Evolutionary conservation across 306 rosid genomes (phyloP).

Genomic region (Geum urbanum): DNA sequence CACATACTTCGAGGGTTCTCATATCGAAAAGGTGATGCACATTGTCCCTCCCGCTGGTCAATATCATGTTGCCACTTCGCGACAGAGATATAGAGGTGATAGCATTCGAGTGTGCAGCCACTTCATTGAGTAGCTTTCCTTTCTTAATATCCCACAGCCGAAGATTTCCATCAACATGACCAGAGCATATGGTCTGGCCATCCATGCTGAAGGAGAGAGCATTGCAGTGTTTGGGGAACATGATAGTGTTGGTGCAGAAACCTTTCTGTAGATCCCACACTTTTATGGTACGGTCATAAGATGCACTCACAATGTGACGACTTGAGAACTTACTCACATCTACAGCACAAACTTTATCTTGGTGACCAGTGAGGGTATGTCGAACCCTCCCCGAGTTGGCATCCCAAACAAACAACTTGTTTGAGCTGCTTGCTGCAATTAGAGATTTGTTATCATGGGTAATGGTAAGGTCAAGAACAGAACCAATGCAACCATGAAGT

Average conservation of each 20-base stretch:
- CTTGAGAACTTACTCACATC: constrained; percentile 87
- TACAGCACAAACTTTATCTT: constrained; percentile 93
- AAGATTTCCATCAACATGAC: constrained; percentile 93
- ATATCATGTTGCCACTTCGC: constrained; percentile 64
- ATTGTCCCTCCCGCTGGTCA: constrained; percentile 97
- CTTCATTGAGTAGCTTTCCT: constrained; percentile 80
- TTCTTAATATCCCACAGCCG: constrained; percentile 85
- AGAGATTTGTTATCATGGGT: constrained; percentile 84
- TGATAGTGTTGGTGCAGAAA: constrained; percentile 85
- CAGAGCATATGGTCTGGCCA: constrained; percentile 84
- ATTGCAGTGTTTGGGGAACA: constrained; percentile 79
- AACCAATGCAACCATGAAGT: constrained; percentile 85
- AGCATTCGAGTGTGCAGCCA: constrained; percentile 84
- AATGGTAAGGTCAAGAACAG: constrained; percentile 78
- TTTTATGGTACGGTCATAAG: constrained; percentile 92
- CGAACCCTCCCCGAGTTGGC: constrained; percentile 73
- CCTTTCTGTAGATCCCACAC: constrained; percentile 95
- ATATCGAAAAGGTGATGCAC: constrained; percentile 80
- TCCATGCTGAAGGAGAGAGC: constrained; percentile 83
- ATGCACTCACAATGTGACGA: constrained; percentile 85
- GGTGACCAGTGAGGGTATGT: constrained; percentile 86
- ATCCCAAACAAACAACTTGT: constrained; percentile 89
- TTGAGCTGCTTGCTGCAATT: constrained; percentile 97
- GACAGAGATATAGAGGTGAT: constrained; percentile 82
- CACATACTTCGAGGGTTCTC: constrained; percentile 79